Conservation (phyloP, 2,329 filamentous ascomycete species). For the Alternaria viburni region DNA sequence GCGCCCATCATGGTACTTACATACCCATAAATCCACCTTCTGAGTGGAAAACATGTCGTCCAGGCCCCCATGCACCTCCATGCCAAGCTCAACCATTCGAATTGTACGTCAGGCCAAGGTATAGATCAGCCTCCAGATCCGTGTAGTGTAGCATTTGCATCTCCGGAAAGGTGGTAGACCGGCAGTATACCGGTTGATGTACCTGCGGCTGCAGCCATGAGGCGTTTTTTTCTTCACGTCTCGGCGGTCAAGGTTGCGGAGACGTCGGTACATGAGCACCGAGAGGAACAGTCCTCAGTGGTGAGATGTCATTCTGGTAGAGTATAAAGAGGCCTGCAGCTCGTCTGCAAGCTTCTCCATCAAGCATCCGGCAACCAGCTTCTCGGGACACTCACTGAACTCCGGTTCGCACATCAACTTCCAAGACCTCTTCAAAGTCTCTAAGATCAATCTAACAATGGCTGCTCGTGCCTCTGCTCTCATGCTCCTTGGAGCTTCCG, state of each 20-base stretch:
- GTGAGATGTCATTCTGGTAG: background rate
- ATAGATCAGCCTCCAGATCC: conserved; percentile 8
- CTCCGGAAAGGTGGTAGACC: conserved; percentile 3
- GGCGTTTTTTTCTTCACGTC: conserved; percentile 18
- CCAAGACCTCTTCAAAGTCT: conserved; percentile 3
- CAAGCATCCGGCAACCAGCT: conserved; percentile 31
- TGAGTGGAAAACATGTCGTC: conserved; percentile 12
- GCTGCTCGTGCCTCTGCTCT: conserved; percentile 27
- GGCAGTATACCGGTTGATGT: conserved; percentile 3
- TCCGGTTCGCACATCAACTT: conserved; percentile 20
- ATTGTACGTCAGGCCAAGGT: conserved; percentile 25
- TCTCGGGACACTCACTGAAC: conserved; percentile 25
- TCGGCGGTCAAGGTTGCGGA: conserved; percentile 16
- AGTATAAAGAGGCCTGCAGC: conserved; percentile 29
- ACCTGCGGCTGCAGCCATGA: conserved; percentile 13
- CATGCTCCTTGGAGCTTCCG: conserved; percentile 36
- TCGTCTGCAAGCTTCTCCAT: conserved; percentile 12
- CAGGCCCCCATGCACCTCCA: conserved; percentile 11
- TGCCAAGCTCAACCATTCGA: conserved; percentile 23
- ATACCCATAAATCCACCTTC: background rate
- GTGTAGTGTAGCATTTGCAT: conserved; percentile 15
- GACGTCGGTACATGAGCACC: conserved; percentile 27
- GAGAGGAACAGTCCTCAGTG: conserved; percentile 6
- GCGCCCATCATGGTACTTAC: conserved; percentile 41
- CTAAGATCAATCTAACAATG: conserved; percentile 24